Evolutionary conservation across 768 basidiomycete species (phyloP).

Genomic region (Clathrus columnatus): DNA sequence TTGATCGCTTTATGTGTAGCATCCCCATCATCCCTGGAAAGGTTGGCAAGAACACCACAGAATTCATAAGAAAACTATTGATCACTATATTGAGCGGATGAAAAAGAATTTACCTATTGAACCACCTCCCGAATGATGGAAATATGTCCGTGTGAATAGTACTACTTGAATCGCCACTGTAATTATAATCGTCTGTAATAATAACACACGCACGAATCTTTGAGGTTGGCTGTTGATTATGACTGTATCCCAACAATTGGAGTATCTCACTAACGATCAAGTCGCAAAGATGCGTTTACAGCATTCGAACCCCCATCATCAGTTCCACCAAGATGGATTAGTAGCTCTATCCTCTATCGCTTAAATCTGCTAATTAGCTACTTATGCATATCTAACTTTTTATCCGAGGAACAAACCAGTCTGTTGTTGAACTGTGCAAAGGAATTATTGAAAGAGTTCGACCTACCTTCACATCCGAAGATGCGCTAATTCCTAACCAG

Average conservation of each 20-base stretch:
- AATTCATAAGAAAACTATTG: slow-evolving; percentile 81
- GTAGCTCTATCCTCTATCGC: slow-evolving; percentile 14
- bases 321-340: slow-evolving; percentile 58
- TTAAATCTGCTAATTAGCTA: slow-evolving; percentile 42
- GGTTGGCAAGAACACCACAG: slow-evolving; percentile 91
- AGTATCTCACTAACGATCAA: slow-evolving; percentile 49
- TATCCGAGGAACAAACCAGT: slow-evolving; percentile 45
- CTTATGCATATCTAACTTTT: slow-evolving; percentile 67
- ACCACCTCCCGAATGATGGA: background rate
- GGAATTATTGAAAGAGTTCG: slow-evolving; percentile 71
- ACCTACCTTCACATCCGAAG: slow-evolving; percentile 67
- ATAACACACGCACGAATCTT: background rate
- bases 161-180: background rate
- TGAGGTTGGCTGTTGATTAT: background rate
- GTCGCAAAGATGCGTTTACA: slow-evolving; percentile 39
- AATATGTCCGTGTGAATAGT: too few species aligned
- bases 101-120: slow-evolving; percentile 48
- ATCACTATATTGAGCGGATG: slow-evolving; percentile 62
- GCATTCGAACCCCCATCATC: background rate
- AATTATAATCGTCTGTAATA: background rate
- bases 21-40: slow-evolving; percentile 89
- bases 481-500: slow-evolving; percentile 31
- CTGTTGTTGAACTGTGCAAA: slow-evolving; percentile 64
- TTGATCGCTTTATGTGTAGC: slow-evolving; percentile 31
- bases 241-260: slow-evolving; percentile 14